Conservation (phyloP, 1,284 basidiomycete species). For the Golubevia pallescens region DNA sequence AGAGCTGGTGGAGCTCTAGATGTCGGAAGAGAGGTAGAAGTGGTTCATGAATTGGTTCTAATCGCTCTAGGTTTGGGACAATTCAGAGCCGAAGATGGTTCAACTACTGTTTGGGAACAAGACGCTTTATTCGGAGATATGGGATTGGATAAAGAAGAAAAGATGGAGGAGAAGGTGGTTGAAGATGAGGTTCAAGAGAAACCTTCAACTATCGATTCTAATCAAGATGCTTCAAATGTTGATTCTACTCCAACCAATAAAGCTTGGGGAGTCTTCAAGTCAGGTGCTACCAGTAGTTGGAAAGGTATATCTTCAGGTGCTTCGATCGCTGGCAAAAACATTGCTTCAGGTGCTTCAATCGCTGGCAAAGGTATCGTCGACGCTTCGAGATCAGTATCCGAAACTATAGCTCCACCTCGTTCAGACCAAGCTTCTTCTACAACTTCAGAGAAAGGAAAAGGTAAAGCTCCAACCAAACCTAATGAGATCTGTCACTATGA, state of each 20-base stretch:
- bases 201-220: constrained; percentile 1
- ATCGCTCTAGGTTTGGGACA: constrained; percentile 48
- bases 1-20: constrained; percentile 26
- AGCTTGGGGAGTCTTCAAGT: not conserved
- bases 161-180: not conserved
- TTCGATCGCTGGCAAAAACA: not conserved
- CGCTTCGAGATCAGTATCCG: constrained; percentile 25
- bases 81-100: constrained; percentile 40
- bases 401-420: constrained; percentile 19
- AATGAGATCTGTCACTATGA: constrained; percentile 55
- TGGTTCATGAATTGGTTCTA: constrained; percentile 43
- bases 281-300: too few species aligned
- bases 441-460: not conserved
- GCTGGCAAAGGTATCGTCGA: constrained; percentile 2
- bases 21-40: not conserved
- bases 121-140: constrained; percentile 40
- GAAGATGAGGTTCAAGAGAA: constrained; percentile 1
- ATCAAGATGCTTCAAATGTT: constrained; percentile 2
- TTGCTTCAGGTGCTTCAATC: not conserved
- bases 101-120: constrained; percentile 42
- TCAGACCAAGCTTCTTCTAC: constrained; percentile 5
- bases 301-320: not conserved
- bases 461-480: constrained; percentile 35
- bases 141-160: constrained; percentile 3
- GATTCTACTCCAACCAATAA: not conserved